Conservation (phyloP, 2,329 filamentous ascomycete genomes). For the Magnaporthiopsis poae region DNA sequence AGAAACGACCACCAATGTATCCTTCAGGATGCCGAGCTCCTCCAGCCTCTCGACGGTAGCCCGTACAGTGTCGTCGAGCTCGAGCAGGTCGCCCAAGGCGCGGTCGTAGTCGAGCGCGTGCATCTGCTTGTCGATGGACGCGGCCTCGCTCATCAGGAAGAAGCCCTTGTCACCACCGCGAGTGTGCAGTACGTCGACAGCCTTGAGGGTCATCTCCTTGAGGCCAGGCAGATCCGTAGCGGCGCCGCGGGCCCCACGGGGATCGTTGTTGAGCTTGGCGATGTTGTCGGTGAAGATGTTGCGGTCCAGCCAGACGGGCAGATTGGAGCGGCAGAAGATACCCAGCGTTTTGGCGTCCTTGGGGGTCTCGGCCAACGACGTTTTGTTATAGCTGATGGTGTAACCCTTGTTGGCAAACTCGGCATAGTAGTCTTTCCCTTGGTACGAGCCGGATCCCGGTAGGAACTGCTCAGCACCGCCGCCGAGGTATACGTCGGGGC, state of each 20-base stretch:
- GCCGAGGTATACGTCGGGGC: constrained; percentile 73
- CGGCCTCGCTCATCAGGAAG: constrained; percentile 81
- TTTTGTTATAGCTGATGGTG: constrained; percentile 63
- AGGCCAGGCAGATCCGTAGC: constrained; percentile 71
- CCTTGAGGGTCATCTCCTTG: constrained; percentile 84
- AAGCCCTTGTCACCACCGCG: constrained; percentile 61
- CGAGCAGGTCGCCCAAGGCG: constrained; percentile 72
- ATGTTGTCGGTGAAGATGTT: constrained; percentile 70
- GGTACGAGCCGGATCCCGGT: constrained; percentile 52
- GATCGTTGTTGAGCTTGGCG: constrained; percentile 54
- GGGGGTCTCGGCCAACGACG: constrained; percentile 49
- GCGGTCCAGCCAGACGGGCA: constrained; percentile 79
- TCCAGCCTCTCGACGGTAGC: constrained; percentile 64
- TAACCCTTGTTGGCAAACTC: constrained; percentile 66
- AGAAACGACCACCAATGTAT: constrained; percentile 71
- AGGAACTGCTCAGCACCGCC: constrained; percentile 76
- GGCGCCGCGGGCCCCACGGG: constrained; percentile 51
- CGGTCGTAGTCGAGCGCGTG: constrained; percentile 77
- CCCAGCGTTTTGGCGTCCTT: constrained; percentile 59
- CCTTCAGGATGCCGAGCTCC: constrained; percentile 54
- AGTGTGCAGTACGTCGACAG: constrained; percentile 65
- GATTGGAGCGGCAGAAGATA: constrained; percentile 64
- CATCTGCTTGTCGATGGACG: constrained; percentile 85
- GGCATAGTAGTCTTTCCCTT: constrained; percentile 69
- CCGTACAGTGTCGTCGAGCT: constrained; percentile 73